These are phyloP conservation scores for Nicotiana rustica DNA, from an alignment of 305 asterid genomes.

Conservation along the genomic window DNA sequence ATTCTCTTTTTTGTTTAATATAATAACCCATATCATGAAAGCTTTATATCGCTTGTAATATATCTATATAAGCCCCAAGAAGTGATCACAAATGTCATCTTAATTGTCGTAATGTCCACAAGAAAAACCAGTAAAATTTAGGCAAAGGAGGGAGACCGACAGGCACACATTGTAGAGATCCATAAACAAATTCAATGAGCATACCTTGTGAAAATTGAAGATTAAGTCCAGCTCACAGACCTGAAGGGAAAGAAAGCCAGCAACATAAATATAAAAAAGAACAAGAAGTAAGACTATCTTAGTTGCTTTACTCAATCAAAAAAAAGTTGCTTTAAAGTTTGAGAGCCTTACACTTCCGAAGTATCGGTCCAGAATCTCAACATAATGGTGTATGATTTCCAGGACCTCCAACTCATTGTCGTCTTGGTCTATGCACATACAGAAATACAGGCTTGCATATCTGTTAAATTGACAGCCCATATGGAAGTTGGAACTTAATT, in stretches of 20 bases:
- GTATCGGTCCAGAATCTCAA: conserved; percentile 96
- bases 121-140: conserved; percentile 11
- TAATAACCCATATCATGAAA: not conserved
- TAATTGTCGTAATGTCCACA: not conserved
- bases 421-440: conserved; percentile 94
- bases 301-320: not conserved
- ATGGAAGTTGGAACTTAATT: not conserved
- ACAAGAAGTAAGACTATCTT: conserved; percentile 11
- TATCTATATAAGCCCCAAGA: not conserved
- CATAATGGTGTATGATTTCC: conserved; percentile 91
- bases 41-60: not conserved
- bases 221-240: conserved; percentile 95
- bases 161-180: conserved; percentile 17
- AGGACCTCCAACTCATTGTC: conserved; percentile 93
- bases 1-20: no score
- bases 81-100: not conserved
- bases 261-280: conserved; percentile 31
- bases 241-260: conserved; percentile 50
- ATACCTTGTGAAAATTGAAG: conserved; percentile 95
- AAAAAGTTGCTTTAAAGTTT: conserved; percentile 33
- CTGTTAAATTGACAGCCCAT: conserved; percentile 46
- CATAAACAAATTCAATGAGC: conserved; percentile 23
- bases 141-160: not conserved
- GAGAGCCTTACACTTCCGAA: conserved; percentile 87
- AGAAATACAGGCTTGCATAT: conserved; percentile 96